A percentile compares a stretch with the other conserved stretches of the same genome.
These are phyloP conservation scores for Ophiosphaerella narmari DNA, from an alignment of 2,329 filamentous ascomycete genomes.

Conservation along the genomic window DNA sequence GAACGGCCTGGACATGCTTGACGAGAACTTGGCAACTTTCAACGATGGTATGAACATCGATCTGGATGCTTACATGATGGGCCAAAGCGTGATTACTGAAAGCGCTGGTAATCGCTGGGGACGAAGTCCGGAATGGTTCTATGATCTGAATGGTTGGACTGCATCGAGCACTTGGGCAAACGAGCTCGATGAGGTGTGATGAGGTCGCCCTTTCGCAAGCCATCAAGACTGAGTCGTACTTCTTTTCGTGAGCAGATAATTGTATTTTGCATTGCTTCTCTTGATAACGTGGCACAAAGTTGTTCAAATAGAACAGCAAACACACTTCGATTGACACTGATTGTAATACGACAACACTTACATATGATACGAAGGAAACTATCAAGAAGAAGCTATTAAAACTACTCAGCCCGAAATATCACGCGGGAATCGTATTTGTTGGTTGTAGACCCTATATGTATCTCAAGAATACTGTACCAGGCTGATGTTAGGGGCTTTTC, in stretches of 20 bases:
- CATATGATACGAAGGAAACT: no score
- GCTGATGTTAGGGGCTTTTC: no score
- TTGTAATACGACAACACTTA: no score
- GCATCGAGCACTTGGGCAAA: not conserved
- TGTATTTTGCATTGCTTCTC: no score
- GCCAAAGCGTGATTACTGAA: not conserved
- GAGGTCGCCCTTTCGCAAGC: not conserved
- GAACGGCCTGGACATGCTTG: slow-evolving; percentile 4
- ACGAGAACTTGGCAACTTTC: not conserved
- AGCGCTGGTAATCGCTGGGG: slow-evolving; percentile 3
- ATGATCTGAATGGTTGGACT: slow-evolving; percentile 9
- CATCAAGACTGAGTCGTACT: not conserved
- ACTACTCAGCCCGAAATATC: no score
- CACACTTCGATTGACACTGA: no score
- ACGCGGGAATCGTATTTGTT: no score
- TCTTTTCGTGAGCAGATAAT: not conserved
- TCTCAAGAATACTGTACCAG: no score
- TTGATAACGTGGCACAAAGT: no score
- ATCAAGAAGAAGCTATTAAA: no score
- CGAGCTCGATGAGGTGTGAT: not conserved
- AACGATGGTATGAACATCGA: slow-evolving; percentile 4
- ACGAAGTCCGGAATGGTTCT: slow-evolving; percentile 16
- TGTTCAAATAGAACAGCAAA: no score
- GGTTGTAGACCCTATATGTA: no score
- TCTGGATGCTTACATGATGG: slow-evolving; percentile 8